These are phyloP conservation scores for Cystobasidiaceae sp. DNA, from an alignment of 1,284 basidiomycete genomes.

Conservation along the genomic window DNA sequence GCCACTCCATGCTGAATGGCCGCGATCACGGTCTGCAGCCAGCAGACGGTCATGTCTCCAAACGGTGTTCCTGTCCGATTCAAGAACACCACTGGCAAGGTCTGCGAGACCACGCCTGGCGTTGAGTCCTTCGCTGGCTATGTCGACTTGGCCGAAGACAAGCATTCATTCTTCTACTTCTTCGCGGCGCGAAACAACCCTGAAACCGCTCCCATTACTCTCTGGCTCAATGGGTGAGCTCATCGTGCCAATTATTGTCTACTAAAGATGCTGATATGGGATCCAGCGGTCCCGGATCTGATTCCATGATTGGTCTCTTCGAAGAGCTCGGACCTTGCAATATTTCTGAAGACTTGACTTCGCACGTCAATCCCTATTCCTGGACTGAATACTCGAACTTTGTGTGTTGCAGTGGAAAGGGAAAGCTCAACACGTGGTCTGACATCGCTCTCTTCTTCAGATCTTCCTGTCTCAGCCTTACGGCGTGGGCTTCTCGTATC, in stretches of 20 bases:
- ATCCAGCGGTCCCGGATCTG: slow-evolving; percentile 1
- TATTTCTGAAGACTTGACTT: neutral
- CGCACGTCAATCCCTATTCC: neutral
- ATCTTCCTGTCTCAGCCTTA: slow-evolving; percentile 15
- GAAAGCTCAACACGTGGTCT: neutral
- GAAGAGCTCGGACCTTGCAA: slow-evolving; percentile 7
- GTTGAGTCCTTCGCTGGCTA: slow-evolving; percentile 26
- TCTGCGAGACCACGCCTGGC: neutral
- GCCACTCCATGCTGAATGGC: neutral
- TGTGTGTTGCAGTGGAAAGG: neutral
- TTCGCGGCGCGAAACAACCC: slow-evolving; percentile 36
- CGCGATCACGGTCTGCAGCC: neutral
- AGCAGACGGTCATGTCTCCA: neutral
- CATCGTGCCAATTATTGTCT: too few relatives aligned
- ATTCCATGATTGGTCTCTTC: slow-evolving; percentile 7
- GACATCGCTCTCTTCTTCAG: neutral
- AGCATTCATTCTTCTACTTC: slow-evolving; percentile 33
- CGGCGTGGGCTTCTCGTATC: slow-evolving; percentile 12
- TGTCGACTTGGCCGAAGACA: slow-evolving; percentile 30
- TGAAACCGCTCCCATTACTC: slow-evolving; percentile 33
- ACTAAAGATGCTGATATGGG: neutral
- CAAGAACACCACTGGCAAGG: neutral
- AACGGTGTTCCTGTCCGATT: neutral
- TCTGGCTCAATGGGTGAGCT: slow-evolving; percentile 23
- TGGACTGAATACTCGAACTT: slow-evolving; percentile 11